These are phyloP conservation scores for Vigna mungo DNA, from an alignment of 306 rosid species.

Conservation along the genomic window DNA sequence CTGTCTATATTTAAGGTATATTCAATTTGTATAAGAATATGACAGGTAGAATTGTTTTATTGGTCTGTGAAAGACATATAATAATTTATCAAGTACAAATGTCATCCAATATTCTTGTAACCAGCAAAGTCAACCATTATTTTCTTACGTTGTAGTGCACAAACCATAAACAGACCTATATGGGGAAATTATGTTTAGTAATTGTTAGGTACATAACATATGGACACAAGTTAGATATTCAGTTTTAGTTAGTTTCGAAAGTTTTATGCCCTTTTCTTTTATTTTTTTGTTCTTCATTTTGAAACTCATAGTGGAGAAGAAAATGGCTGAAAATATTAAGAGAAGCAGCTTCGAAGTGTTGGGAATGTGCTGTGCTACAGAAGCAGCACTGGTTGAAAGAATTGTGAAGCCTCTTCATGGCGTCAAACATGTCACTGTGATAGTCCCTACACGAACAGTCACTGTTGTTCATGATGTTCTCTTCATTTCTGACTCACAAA, in stretches of 20 bases:
- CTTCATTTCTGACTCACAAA: constrained; percentile 74
- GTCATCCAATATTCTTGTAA: too few relatives aligned
- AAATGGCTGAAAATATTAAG: constrained; percentile 52
- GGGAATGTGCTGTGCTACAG: constrained; percentile 89
- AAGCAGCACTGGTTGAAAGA: constrained; percentile 71
- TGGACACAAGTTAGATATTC: too few relatives aligned
- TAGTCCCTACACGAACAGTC: constrained; percentile 72
- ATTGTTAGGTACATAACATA: too few relatives aligned
- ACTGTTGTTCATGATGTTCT: constrained; percentile 71
- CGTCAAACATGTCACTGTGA: constrained; percentile 63
- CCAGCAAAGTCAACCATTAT: too few relatives aligned
- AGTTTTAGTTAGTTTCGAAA: neutral
- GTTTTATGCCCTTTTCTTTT: neutral
- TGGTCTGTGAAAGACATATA: too few relatives aligned
- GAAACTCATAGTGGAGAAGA: constrained; percentile 8
- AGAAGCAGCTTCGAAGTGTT: constrained; percentile 82
- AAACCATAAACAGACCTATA: too few relatives aligned
- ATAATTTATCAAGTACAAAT: too few relatives aligned
- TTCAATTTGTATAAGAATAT: too few relatives aligned
- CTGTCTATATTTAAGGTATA: too few relatives aligned
- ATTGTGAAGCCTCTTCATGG: constrained; percentile 76
- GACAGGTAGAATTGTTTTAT: too few relatives aligned
- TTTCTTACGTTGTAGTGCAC: too few relatives aligned
- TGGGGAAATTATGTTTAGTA: too few relatives aligned
- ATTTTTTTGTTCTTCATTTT: neutral